Base-by-base conservation (phyloP, 2,329 filamentous ascomycete species). In the Blastomyces parvus region DNA sequence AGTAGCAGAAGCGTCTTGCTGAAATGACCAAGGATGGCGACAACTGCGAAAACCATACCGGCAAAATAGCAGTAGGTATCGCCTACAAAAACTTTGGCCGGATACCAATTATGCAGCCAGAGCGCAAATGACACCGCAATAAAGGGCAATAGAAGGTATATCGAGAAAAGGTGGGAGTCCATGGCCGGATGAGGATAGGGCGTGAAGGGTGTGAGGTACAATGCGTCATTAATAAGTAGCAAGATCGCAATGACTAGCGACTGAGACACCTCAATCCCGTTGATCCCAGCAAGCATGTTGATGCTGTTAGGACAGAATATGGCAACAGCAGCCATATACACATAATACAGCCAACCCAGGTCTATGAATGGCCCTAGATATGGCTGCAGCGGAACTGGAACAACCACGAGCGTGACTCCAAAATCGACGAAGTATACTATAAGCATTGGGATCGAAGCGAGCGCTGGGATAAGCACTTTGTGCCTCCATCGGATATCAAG, bases 31-130 rank as follows among this genome's bases (percentile, higher is more conserved):
- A 97, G 83, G 72, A 99, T 97, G 67, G 91, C 91, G 67, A 97
- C 94, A 55, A 97, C 92, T 62, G 93, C 94, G 74, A 99, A 99
- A 48, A 97, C 90, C 91, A 99, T 99, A 68, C 94, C 94, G 0
- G 94, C 94, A 76, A 99, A 97, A 79, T 99, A 99, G 83, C 94
- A 99, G 82, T 97, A 99, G 3, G 94, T 99, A 77, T 99, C 94
- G 63, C 94, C 94, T 11, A 97, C 93, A 72, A 99, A 99, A 11
- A 97, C 94, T 70, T 86, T 87, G 30, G 93, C 91, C 0, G 94
- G 94, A 73, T 91, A 99, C 90, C 91, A 95, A 77, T 99, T 99
- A 80, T 99, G 92, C 74, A 79, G 85, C 72, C 94, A 84, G 19
- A 99, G 83, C 9, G 94, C 94, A 60, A 89, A 77, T 8, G 91